phyloP scores from a whole-genome alignment of 371 early-diverging fungal genomes.

The Haplosporangium sp. region DNA sequence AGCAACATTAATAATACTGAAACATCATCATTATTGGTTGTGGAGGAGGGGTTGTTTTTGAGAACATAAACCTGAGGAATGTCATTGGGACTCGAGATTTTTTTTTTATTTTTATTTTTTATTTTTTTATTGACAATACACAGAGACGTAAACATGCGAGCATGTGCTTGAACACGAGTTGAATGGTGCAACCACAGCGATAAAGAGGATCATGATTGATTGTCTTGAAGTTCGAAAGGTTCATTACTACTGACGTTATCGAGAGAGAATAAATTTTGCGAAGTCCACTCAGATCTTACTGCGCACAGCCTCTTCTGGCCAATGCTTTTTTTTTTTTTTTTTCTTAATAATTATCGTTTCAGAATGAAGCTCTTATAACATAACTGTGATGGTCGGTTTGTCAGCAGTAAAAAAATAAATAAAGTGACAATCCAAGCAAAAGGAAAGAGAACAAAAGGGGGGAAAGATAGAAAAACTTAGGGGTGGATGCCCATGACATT shows the following conservation, averaged over 20 bases:
- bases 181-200: neutral
- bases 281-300: no score
- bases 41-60: neutral
- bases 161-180: constrained; percentile 5
- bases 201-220: neutral
- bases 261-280: no score
- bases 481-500: neutral
- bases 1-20: neutral
- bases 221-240: neutral
- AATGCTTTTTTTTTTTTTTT: neutral
- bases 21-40: no score
- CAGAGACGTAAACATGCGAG: neutral
- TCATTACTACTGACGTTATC: no score
- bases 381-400: neutral
- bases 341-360: neutral
- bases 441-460: neutral
- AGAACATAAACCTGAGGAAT: neutral
- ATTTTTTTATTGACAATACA: neutral
- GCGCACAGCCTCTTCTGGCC: neutral
- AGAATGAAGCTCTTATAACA: neutral
- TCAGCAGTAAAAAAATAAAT: neutral
- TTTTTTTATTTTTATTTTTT: neutral
- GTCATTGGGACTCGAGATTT: neutral
- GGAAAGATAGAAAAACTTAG: neutral
- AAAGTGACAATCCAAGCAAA: neutral